phyloP scores from a whole-genome alignment of 345 rosid species.

The Crucihimalaya himalaica region DNA sequence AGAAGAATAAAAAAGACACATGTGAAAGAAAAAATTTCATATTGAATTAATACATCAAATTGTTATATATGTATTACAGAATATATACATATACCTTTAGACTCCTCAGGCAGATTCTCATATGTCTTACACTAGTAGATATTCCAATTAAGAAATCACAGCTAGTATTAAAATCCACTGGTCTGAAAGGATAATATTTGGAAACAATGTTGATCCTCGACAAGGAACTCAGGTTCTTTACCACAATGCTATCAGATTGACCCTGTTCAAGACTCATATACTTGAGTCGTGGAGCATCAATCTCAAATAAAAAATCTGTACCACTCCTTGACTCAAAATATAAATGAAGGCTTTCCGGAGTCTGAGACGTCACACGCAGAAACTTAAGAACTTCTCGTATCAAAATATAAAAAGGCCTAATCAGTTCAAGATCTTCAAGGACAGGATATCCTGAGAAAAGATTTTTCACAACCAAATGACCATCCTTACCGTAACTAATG shows the following conservation, averaged over 20 bases:
- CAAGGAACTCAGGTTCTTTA: slow-evolving; percentile 1
- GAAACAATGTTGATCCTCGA: not conserved
- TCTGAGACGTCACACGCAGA: slow-evolving; percentile 15
- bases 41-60: not conserved
- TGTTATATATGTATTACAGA: not conserved
- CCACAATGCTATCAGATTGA: not conserved
- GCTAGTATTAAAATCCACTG: not conserved
- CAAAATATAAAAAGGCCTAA: not conserved
- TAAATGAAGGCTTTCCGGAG: not conserved
- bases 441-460: not conserved
- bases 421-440: not conserved
- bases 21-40: not conserved
- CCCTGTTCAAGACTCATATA: not conserved
- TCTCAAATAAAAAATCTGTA: not conserved
- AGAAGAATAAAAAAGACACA: not conserved
- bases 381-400: not conserved
- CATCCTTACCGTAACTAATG: not conserved
- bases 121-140: not conserved
- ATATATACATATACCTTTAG: slow-evolving; percentile 5
- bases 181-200: not conserved
- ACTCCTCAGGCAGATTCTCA: not conserved
- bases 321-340: no score
- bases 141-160: not conserved
- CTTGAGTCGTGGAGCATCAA: not conserved
- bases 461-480: not conserved